Percentiles rank a stretch among this genome's conserved stretches.
Conservation (phyloP, 257 asterid genomes). For the Ilex asprella region DNA sequence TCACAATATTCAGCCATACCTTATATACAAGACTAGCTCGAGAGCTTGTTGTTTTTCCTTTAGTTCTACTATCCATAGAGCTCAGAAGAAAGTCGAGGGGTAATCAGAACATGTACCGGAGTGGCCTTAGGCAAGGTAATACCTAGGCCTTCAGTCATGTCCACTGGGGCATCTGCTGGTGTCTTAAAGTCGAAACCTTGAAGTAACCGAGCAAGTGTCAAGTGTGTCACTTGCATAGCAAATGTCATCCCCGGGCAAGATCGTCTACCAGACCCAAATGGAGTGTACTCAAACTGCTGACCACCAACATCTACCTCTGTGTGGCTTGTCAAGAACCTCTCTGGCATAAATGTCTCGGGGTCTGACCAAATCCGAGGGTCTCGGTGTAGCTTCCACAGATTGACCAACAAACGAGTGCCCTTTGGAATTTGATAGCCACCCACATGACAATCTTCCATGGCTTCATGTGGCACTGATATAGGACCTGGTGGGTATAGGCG, state of each 20-base stretch:
- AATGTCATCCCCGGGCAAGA: constrained; percentile 42
- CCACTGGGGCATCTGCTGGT: constrained; percentile 22
- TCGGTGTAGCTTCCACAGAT: constrained; percentile 47
- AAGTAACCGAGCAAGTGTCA: constrained; percentile 39
- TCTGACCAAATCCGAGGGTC: constrained; percentile 44
- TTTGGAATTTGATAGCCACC: constrained; percentile 30
- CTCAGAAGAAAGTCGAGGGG: constrained; percentile 22
- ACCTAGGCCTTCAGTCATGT: constrained; percentile 43
- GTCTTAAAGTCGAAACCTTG: constrained; percentile 41
- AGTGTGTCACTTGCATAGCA: constrained; percentile 34
- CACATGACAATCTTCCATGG: constrained; percentile 31
- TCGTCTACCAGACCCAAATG: constrained; percentile 53
- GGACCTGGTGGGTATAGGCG: constrained; percentile 50
- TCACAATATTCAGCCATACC: too few relatives aligned
- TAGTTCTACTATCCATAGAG: constrained; percentile 5
- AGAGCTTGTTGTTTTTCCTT: too few relatives aligned
- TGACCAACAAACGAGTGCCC: constrained; percentile 32
- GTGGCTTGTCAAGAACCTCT: constrained; percentile 38
- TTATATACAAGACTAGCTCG: too few relatives aligned
- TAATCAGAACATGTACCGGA: constrained; percentile 29
- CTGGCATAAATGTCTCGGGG: constrained; percentile 34
- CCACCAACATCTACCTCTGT: constrained; percentile 29
- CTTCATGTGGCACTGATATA: constrained; percentile 32
- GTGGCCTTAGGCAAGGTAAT: constrained; percentile 35
- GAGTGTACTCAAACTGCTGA: constrained; percentile 41